phyloP scores from a whole-genome alignment of 148 eudicot species.

The Camellia granthamiana region DNA sequence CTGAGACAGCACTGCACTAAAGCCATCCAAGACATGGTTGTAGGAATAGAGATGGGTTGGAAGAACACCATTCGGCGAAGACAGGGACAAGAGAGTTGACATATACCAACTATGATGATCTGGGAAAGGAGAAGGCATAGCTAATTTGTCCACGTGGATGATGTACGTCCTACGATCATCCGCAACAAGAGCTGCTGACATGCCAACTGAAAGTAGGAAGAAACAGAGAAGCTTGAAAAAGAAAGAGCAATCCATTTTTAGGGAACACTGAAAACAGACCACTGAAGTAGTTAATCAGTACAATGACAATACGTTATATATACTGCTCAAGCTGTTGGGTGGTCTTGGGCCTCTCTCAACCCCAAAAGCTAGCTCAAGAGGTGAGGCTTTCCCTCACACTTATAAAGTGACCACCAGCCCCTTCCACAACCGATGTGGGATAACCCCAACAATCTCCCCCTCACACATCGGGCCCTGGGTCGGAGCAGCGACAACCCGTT shows the following conservation, averaged over 20 bases:
- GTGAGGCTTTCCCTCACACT: too few species aligned
- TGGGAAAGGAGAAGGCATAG: conserved; percentile 26
- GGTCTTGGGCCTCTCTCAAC: too few species aligned
- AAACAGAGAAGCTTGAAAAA: not conserved
- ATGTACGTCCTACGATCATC: not conserved
- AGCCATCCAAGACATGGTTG: conserved; percentile 25
- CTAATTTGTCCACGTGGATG: conserved; percentile 24
- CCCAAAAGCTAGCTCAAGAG: too few species aligned
- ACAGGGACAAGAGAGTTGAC: conserved; percentile 20
- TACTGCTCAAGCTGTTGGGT: too few species aligned
- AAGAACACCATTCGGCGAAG: not conserved
- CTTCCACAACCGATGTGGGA: too few species aligned
- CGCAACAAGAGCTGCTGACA: not conserved
- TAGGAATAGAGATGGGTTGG: conserved; percentile 19
- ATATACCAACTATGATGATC: conserved; percentile 21
- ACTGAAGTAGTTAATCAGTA: too few species aligned
- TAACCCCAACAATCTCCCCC: too few species aligned
- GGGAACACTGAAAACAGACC: too few species aligned
- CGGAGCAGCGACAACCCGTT: too few species aligned
- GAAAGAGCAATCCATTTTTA: not conserved
- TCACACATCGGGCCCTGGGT: too few species aligned
- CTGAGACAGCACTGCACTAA: conserved; percentile 20
- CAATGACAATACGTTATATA: too few species aligned
- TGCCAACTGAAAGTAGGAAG: not conserved
- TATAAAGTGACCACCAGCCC: too few species aligned